Base-by-base conservation (phyloP, 1,284 basidiomycete species). In the Coriolopsis trogii region DNA sequence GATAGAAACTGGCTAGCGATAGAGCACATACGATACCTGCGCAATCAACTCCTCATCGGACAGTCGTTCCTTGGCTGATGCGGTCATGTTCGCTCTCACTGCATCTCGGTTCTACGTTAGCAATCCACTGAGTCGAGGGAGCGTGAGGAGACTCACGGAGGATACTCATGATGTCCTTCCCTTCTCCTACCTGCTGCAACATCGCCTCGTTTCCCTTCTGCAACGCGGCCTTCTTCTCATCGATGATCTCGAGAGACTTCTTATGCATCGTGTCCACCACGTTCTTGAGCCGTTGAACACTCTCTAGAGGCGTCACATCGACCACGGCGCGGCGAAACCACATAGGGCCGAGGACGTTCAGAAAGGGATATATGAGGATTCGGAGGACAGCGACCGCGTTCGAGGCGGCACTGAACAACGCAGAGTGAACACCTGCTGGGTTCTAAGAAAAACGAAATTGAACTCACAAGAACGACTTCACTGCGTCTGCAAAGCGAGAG, bases 111-210 rank as follows among this genome's bases (percentile, higher is more conserved):
- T 33, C 12, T 8, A 9, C 29, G 15, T 8, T 15, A 15, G 9
- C 29, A 8, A 30, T 30, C 29, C 29, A 30, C 8, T 8, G 8
- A 15, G 29, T 8, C 29, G 8, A 8, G 29, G 15, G 9, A 8
- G 15, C 29, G 29, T 30, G 29, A 30, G n/a, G n/a, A 38, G 36
- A 65, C 76, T 62, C 40, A 80, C 70, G 47, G 3, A 70, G 47
- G n/a, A 79, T 69, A 46, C 75, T 77, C 59, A 78, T 71, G 40
- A 79, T 65, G 56, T 80, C 78, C 51, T 73, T 74, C 6, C 73
- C 75, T 41, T 70, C 59, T 4, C 64, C 69, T 29, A 75, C 62
- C 47, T 73, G 69, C 20, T 52, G 53, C 36, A 43, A 34, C 9
- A 60, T 44, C 3, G 57, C 58, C 23, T 51, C 58, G 38, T 67